These are phyloP conservation scores for Hypoxylon crocopeplum DNA, from an alignment of 495 filamentous ascomycete species.

Conservation along the genomic window DNA sequence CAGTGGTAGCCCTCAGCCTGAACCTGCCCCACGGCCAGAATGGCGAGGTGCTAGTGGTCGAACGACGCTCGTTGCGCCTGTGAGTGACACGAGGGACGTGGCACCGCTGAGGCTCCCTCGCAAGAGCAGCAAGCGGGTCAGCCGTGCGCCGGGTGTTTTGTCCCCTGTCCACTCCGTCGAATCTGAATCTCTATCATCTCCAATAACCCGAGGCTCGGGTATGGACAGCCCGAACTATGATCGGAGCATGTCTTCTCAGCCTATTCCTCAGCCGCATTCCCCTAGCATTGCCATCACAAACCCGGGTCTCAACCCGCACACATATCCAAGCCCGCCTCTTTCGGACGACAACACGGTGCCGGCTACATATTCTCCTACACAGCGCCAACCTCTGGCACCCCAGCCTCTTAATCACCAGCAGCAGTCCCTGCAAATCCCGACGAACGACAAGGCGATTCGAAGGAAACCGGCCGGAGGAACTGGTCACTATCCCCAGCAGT, in stretches of 20 bases:
- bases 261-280: conserved; percentile 7
- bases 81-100: conserved; percentile 51
- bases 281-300: conserved; percentile 25
- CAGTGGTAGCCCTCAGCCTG: conserved; percentile 39
- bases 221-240: conserved; percentile 1
- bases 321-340: conserved; percentile 46
- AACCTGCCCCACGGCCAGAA: conserved; percentile 50
- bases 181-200: conserved; percentile 26
- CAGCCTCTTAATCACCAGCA: conserved; percentile 4
- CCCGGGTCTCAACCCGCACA: conserved; percentile 25
- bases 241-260: not conserved
- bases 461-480: conserved; percentile 48
- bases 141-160: conserved; percentile 19
- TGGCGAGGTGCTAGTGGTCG: conserved; percentile 63
- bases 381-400: not conserved
- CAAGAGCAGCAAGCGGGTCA: conserved; percentile 49
- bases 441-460: conserved; percentile 43
- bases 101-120: conserved; percentile 53
- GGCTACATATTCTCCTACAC: conserved; percentile 6
- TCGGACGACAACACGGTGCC: conserved; percentile 35
- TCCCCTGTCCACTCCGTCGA: conserved; percentile 36
- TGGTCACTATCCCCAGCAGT: conserved; percentile 40
- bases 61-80: conserved; percentile 54
- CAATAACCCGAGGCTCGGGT: conserved; percentile 1
- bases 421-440: conserved; percentile 33